Base-by-base conservation (phyloP, 2,329 filamentous ascomycete genomes). In the Aspergillus jensenii region DNA sequence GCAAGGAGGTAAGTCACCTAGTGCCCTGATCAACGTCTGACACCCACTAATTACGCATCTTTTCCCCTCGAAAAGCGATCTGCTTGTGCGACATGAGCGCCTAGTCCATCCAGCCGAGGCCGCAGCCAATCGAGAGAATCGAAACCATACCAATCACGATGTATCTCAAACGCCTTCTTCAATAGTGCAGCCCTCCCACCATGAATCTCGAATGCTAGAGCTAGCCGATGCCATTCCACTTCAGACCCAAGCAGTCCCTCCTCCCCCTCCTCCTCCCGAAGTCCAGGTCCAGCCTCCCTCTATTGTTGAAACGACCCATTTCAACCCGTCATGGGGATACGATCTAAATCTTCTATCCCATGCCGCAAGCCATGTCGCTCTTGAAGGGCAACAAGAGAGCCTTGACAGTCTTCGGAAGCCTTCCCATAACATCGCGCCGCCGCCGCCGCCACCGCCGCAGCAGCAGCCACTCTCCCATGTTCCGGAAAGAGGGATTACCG, bases 321-420 rank as follows among this genome's bases (percentile, higher is more conserved):
- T 79, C 61, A 79, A 80, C 66, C 78, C 78, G 4, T 79, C 77
- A 6, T 80, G 78, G 78, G 78, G 78, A n/a, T 80, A 80, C 62
- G 78, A 80, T 56, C 63, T 80, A 56, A 80, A 80, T 58, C 69
- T 80, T 15, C 67, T 80, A 33, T 80, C 78, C 9, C 78, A 80
- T 67, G 78, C 78, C 25, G 78, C 78, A 11, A 80, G 78, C 56
- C 78, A 80, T 72, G 78, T 80, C 40, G 78, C 78, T 21, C 72
- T 79, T 31, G 78, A 79, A 60, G 75, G 76, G 15, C 77, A 80
- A 60, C 75, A 77, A 60, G 75, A 77, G 61, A 70, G 64, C 54
- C 59, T 76, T 48, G 73, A 76, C 56, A 68, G 72, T 3, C 65
- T 75, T 40, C 71, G 72, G 55, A 76, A 75, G 61, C 63, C 73